Percentiles rank a stretch among this genome's conserved stretches.
phyloP scores from a whole-genome alignment of 2,329 filamentous ascomycete genomes.

The Fusarium metavorans region DNA sequence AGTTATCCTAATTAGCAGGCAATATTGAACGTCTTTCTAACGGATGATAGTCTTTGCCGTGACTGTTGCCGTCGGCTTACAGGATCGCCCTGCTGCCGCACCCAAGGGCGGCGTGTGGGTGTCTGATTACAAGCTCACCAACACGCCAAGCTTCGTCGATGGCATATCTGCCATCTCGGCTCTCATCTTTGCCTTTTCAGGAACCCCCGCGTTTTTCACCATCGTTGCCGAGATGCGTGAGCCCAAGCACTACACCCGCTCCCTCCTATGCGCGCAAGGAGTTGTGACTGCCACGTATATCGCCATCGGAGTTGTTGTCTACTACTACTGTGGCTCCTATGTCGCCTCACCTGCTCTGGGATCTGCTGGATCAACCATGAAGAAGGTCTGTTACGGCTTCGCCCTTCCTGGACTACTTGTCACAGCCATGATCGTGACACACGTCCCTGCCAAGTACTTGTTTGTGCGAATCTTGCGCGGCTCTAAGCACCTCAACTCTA shows the following conservation, averaged over 20 bases:
- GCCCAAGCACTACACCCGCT: slow-evolving; percentile 44
- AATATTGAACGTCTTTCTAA: background rate
- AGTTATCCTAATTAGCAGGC: background rate
- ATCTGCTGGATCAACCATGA: slow-evolving; percentile 55
- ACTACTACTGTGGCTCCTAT: slow-evolving; percentile 59
- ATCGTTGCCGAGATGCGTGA: slow-evolving; percentile 51
- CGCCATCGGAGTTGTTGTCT: slow-evolving; percentile 54
- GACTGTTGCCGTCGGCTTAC: slow-evolving; percentile 47
- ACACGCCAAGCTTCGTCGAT: slow-evolving; percentile 46
- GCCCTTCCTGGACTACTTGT: slow-evolving; percentile 48
- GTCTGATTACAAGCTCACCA: slow-evolving; percentile 47
- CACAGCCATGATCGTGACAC: slow-evolving; percentile 43
- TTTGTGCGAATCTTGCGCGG: slow-evolving; percentile 47
- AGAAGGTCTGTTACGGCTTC: slow-evolving; percentile 60
- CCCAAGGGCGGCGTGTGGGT: slow-evolving; percentile 37
- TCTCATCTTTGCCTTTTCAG: slow-evolving; percentile 53
- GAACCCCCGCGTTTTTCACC: slow-evolving; percentile 51
- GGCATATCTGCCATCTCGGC: slow-evolving; percentile 48
- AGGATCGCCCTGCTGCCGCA: slow-evolving; percentile 45
- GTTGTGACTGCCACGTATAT: slow-evolving; percentile 49
- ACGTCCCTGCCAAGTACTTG: slow-evolving; percentile 45
- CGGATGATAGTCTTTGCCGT: slow-evolving; percentile 34
- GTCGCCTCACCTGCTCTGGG: slow-evolving; percentile 61
- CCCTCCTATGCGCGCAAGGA: slow-evolving; percentile 43
- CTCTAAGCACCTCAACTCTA: slow-evolving; percentile 45